Percentiles rank a stretch among this genome's conserved stretches.
These are phyloP conservation scores for Pichia cabralensis DNA, from an alignment of 805 yeast genomes.

Conservation along the genomic window DNA sequence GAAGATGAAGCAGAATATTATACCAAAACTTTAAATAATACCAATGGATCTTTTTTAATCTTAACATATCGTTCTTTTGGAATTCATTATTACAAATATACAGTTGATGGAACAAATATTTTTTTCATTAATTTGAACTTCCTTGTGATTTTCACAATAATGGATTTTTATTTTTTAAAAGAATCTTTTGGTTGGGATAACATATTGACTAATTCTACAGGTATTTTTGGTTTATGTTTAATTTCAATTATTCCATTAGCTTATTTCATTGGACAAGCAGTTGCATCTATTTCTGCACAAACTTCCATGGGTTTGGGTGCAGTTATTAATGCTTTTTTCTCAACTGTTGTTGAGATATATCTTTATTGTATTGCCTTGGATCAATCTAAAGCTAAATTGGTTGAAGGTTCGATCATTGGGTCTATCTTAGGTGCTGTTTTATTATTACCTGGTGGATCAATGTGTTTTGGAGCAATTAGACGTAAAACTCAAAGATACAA, in stretches of 20 bases:
- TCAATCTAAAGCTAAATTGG: conserved; percentile 78
- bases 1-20: conserved; percentile 45
- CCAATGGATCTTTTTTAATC: conserved; percentile 55
- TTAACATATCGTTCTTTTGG: conserved; percentile 93
- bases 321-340: conserved; percentile 93
- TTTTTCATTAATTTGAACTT: conserved; percentile 78
- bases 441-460: conserved; percentile 84
- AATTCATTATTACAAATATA: conserved; percentile 86
- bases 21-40: conserved; percentile 16
- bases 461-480: conserved; percentile 95
- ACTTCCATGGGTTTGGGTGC: conserved; percentile 99
- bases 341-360: conserved; percentile 89
- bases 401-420: conserved; percentile 94
- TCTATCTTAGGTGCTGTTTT: conserved; percentile 88
- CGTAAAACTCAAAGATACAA: conserved; percentile 92
- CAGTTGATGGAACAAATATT: conserved; percentile 92
- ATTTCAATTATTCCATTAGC: conserved; percentile 88
- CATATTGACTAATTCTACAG: conserved; percentile 48
- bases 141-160: conserved; percentile 72
- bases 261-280: conserved; percentile 96
- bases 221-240: conserved; percentile 66
- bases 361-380: conserved; percentile 84
- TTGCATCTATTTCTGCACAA: conserved; percentile 97
- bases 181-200: conserved; percentile 30
- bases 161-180: conserved; percentile 60